Base-by-base conservation (phyloP, 805 yeast genomes). In the Zygoascus biomembranicola region DNA sequence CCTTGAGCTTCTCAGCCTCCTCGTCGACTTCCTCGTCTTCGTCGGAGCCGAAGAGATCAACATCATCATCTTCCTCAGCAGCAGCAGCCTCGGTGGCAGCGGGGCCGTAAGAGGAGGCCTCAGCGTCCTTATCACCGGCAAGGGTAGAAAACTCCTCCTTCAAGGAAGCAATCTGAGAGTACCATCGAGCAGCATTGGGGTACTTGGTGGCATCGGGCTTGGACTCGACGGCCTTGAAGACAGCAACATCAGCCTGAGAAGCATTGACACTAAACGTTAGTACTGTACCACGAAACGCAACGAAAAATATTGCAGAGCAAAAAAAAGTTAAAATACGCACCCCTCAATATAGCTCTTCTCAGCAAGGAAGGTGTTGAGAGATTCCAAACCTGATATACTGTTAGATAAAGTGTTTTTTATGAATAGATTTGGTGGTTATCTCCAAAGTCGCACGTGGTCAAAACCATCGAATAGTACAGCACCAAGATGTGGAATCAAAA, bases 161-260 rank as follows among this genome's bases (percentile, higher is more conserved):
- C 82, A 82, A 87, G 59, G 97, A 84, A 73, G 95, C 94, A 71
- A 92, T 86, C 87, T 92, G 97, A 85, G 88, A 88, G 82, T 86
- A 89, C 97, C 97, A 94, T 82, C 98, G 90, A 72, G 96, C 77
- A 72, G 90, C 90, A 75, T 87, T 84, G 75, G 97, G 97, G 87
- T 76, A 92, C 75, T 80, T 90, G 90, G 86, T 62, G 49, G 69
- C 68, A 51, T 69, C 72, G 50, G 74, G 72, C 53, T 63, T 66
- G 84, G 67, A 51, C 54, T 67, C 74, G 39, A 73, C 92, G 76
- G 97, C 90, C 81, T 88, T 82, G 92, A 84, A 92, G 68, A 81
- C 89, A 66, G 90, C 73, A 61, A 87, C 98, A 73, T 92, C 98
- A 72, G 97, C 96, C 78, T 89, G 96, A 68, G 97, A 77, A 63